Percentiles rank a stretch among this genome's conserved stretches.
These are phyloP conservation scores for Candida qinlingensis DNA, from an alignment of 805 yeast species.

Conservation along the genomic window DNA sequence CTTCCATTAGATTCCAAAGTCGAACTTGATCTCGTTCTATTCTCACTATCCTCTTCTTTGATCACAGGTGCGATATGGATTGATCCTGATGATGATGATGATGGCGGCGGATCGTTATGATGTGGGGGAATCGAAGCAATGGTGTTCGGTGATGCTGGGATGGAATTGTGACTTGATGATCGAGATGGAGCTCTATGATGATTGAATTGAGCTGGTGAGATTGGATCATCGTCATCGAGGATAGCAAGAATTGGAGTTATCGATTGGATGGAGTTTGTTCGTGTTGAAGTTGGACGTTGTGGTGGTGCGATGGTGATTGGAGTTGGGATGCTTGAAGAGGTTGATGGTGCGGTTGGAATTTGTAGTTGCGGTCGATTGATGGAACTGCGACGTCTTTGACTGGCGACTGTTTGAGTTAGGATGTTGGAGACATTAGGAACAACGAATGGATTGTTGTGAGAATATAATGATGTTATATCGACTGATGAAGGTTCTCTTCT, in stretches of 20 bases:
- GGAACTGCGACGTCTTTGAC: conserved; percentile 7
- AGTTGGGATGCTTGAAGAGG: too few relatives aligned
- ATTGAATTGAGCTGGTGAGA: neutral
- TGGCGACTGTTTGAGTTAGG: neutral
- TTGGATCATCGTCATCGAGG: neutral
- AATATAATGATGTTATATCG: conserved; percentile 33
- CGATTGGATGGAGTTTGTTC: neutral
- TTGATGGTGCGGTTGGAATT: neutral
- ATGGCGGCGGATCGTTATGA: neutral
- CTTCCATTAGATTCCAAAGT: too few relatives aligned
- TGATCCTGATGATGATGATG: neutral
- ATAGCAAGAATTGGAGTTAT: neutral
- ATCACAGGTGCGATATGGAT: neutral
- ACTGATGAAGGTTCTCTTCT: conserved; percentile 28
- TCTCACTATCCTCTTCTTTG: too few relatives aligned
- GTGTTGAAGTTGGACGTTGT: too few relatives aligned
- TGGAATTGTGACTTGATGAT: neutral
- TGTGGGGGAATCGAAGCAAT: neutral
- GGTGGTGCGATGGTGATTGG: too few relatives aligned
- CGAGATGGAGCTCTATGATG: neutral
- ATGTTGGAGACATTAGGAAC: conserved; percentile 4
- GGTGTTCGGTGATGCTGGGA: neutral
- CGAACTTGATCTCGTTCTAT: too few relatives aligned
- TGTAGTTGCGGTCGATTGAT: neutral
- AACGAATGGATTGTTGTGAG: conserved; percentile 11